Evolutionary conservation across 352 stramenopile genomes (phyloP).

Genomic region (Phytopythium boreale): DNA sequence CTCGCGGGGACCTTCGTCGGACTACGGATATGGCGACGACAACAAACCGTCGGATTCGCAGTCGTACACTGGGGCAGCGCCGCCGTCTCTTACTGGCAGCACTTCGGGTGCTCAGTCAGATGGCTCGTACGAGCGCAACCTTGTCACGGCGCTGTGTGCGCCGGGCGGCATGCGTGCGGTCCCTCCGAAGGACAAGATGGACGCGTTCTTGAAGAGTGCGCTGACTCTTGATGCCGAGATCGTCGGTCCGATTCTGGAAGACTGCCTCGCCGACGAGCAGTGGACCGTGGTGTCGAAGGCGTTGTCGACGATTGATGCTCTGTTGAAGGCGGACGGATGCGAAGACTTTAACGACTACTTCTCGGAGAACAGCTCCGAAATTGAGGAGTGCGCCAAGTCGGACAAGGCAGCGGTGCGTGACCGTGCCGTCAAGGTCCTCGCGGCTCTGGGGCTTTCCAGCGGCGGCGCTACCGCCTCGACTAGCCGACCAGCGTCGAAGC

Average conservation of each 20-base stretch:
- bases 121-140: constrained; percentile 91
- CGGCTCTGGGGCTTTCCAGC: constrained; percentile 46
- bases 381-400: constrained; percentile 65
- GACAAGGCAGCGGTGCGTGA: constrained; percentile 80
- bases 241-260: constrained; percentile 92
- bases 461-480: constrained; percentile 16
- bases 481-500: constrained; percentile 12
- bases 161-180: constrained; percentile 94
- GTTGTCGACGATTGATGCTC: constrained; percentile 91
- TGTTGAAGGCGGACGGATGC: constrained; percentile 76
- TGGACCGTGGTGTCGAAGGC: constrained; percentile 93
- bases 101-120: constrained; percentile 77
- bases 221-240: constrained; percentile 92
- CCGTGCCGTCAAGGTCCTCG: constrained; percentile 74
- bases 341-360: constrained; percentile 87
- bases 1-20: constrained; percentile 27
- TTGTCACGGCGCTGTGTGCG: constrained; percentile 91
- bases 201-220: constrained; percentile 88
- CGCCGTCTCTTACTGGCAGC: constrained; percentile 42
- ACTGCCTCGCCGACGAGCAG: constrained; percentile 89
- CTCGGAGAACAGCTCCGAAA: constrained; percentile 70
- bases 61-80: constrained; percentile 22
- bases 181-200: constrained; percentile 93
- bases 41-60: constrained; percentile 21
- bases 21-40: constrained; percentile 61